These are phyloP conservation scores for Fusarium nodosum DNA, from an alignment of 2,329 filamentous ascomycete genomes.

Conservation along the genomic window DNA sequence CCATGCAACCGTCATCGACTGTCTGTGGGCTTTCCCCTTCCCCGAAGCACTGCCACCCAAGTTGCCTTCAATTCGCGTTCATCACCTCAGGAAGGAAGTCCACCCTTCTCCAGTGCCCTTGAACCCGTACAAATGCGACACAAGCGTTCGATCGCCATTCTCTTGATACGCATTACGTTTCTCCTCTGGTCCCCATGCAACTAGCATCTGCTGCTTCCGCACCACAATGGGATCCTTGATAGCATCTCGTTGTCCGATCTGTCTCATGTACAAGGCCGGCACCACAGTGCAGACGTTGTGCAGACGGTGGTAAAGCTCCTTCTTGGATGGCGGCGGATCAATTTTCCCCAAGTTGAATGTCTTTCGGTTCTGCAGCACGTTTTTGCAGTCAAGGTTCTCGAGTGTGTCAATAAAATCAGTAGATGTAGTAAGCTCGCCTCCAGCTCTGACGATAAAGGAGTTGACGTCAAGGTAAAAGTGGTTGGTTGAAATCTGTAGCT, in stretches of 20 bases:
- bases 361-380: conserved; percentile 56
- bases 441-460: conserved; percentile 48
- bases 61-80: background rate
- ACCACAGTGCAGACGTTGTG: conserved; percentile 54
- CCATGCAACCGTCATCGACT: background rate
- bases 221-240: conserved; percentile 54
- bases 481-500: conserved; percentile 56
- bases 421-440: conserved; percentile 45
- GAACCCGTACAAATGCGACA: conserved; percentile 49
- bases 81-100: conserved; percentile 32
- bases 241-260: conserved; percentile 53
- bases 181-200: conserved; percentile 56
- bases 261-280: conserved; percentile 56
- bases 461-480: conserved; percentile 56
- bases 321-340: conserved; percentile 50
- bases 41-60: background rate
- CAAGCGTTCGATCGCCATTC: conserved; percentile 50
- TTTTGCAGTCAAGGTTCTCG: conserved; percentile 53
- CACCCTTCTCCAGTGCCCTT: conserved; percentile 38
- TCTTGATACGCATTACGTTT: conserved; percentile 50
- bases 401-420: conserved; percentile 53
- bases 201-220: conserved; percentile 56
- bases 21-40: background rate
- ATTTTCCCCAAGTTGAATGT: conserved; percentile 53
- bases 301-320: conserved; percentile 52